A percentile compares a stretch with the other conserved stretches of the same genome.
These are phyloP conservation scores for Penicillium atrosanguineum DNA, from an alignment of 495 filamentous ascomycete genomes.

Conservation along the genomic window DNA sequence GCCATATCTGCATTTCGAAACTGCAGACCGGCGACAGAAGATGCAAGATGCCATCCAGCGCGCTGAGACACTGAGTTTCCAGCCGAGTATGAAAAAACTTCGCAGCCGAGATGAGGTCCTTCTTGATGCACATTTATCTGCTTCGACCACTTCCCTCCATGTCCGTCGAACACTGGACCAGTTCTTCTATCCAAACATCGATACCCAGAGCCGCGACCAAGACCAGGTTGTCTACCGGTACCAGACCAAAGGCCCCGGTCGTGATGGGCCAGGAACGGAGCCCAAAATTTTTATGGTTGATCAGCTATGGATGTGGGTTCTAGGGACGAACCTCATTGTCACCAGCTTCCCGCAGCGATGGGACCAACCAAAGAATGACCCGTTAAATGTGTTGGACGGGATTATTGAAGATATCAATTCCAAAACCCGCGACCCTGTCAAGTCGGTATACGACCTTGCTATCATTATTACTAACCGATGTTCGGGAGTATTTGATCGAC, in stretches of 20 bases:
- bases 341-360: constrained; percentile 69
- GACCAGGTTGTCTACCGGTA: constrained; percentile 73
- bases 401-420: constrained; percentile 69
- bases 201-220: constrained; percentile 61
- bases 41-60: constrained; percentile 60
- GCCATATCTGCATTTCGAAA: constrained; percentile 71
- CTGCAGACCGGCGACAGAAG: constrained; percentile 50
- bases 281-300: constrained; percentile 75
- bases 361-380: constrained; percentile 68
- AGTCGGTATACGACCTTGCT: constrained; percentile 62
- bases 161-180: constrained; percentile 68
- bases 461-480: constrained; percentile 64
- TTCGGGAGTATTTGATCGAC: constrained; percentile 63
- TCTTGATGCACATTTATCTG: constrained; percentile 58
- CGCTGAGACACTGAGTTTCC: constrained; percentile 33
- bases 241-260: constrained; percentile 36
- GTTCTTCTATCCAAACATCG: constrained; percentile 69
- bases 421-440: constrained; percentile 62
- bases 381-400: constrained; percentile 61
- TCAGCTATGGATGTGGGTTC: constrained; percentile 70
- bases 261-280: constrained; percentile 39
- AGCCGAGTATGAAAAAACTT: constrained; percentile 23
- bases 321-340: constrained; percentile 63
- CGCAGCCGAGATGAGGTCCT: constrained; percentile 59
- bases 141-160: constrained; percentile 56